Evolutionary conservation across 208 protist genomes (phyloP), one percentile per base, ranked within the genome.

Genomic region (Trypanosoma melophagium): DNA sequence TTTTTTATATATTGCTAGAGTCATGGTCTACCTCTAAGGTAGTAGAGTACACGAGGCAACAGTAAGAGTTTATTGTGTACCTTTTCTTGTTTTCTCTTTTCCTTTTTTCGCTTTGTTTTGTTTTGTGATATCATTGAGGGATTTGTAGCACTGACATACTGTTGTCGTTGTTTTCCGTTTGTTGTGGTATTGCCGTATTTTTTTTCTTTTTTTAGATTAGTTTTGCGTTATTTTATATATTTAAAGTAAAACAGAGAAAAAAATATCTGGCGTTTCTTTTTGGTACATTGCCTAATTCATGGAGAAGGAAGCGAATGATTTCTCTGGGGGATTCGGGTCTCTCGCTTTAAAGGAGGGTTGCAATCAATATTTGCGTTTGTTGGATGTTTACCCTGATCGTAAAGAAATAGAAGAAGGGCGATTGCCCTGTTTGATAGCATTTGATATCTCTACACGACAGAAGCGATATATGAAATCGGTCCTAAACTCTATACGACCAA

Each of bases 391-490:
- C 5, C 3, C 28, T 5, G 28, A 5, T 5, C 28, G 28, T 35
- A 35, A 35, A 35, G 5, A 35, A 7, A 5, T 89, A 45, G 25
- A 52, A 3, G 66, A 47, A 3, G 90, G 84, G 69, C 65, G 40
- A 7, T 28, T 35, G 5, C 75, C 83, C 7, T 86, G 75, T 45
- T 45, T 90, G 16, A 57, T 89, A 54, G 77, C 66, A 12, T 55
- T 93, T 22, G 76, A 84, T 10, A 66, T 93, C 13, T 74, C 74
- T n/a, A 49, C 44, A 2, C 66, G 57, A 19, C 87, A 90, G 59
- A 42, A 63, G 21, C 63, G 76, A 47, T 86, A 86, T 51, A 8
- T 83, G 16, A 42, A 72, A 1, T 58, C 59, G 14, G n/a, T 71
- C 28, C 28, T 19, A 3, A 70, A 40, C 2, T 57, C 59, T 2